Evolutionary conservation across 2,329 filamentous ascomycete species (phyloP).

Genomic region (Colletotrichum simmondsii): DNA sequence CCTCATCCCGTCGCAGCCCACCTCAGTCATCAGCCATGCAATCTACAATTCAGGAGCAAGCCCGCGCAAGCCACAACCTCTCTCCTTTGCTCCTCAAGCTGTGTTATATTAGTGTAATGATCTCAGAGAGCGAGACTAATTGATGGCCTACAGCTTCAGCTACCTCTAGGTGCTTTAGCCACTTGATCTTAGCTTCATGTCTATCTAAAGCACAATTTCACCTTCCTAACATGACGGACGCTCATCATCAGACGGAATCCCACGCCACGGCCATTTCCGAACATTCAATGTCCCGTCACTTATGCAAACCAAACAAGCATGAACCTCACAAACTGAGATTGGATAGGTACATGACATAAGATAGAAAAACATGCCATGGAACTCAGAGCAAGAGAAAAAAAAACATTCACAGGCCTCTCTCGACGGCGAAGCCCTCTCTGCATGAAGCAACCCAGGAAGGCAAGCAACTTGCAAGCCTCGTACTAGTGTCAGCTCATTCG

Average conservation of each 20-base stretch:
- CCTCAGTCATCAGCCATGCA: no score
- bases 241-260: constrained; percentile 8
- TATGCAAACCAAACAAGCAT: neutral
- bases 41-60: neutral
- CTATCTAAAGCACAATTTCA: neutral
- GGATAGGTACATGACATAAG: neutral
- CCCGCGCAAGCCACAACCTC: constrained; percentile 17
- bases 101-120: neutral
- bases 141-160: neutral
- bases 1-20: no score
- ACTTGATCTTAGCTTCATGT: neutral
- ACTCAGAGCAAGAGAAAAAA: neutral
- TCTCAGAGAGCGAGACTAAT: neutral
- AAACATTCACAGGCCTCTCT: neutral
- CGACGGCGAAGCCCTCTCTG: constrained; percentile 3
- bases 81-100: neutral
- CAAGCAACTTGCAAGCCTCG: constrained; percentile 15
- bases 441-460: constrained; percentile 7
- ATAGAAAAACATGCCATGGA: neutral
- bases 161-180: neutral
- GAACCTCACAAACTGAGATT: constrained; percentile 16
- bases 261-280: constrained; percentile 31
- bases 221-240: no score
- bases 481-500: constrained; percentile 28
- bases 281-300: neutral